These are phyloP conservation scores for Phytophthora rubi DNA, from an alignment of 352 stramenopile genomes.

Conservation along the genomic window DNA sequence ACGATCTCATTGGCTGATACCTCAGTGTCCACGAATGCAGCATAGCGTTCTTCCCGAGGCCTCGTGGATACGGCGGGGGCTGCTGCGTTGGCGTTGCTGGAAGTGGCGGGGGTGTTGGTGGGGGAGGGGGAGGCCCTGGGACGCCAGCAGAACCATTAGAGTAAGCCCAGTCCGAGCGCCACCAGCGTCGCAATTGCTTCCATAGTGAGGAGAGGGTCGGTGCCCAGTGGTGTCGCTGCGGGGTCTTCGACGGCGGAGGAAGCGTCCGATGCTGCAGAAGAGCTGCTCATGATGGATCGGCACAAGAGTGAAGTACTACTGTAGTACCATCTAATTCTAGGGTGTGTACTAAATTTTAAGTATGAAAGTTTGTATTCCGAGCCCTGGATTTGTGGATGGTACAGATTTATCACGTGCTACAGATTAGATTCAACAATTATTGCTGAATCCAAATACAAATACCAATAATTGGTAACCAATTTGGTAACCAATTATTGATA, in stretches of 20 bases:
- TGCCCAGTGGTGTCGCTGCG: not conserved
- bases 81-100: slow-evolving; percentile 1
- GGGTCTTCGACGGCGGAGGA: slow-evolving; percentile 2
- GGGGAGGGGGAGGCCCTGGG: not conserved
- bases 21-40: slow-evolving; percentile 27
- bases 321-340: not conserved
- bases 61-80: not conserved
- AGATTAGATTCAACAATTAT: no score
- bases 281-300: slow-evolving; percentile 20
- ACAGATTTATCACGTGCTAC: no score
- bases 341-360: no score
- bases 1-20: slow-evolving; percentile 23
- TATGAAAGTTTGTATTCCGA: no score
- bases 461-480: no score
- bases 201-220: slow-evolving; percentile 7
- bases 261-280: slow-evolving; percentile 13
- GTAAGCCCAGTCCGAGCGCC: slow-evolving; percentile 10
- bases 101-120: not conserved
- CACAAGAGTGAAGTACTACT: not conserved
- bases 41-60: slow-evolving; percentile 18
- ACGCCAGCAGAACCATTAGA: slow-evolving; percentile 36
- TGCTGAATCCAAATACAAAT: no score
- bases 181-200: slow-evolving; percentile 21
- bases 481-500: no score
- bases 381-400: no score